These are phyloP conservation scores for Hypoxylon sp. DNA, from an alignment of 2,329 filamentous ascomycete genomes.

Conservation along the genomic window DNA sequence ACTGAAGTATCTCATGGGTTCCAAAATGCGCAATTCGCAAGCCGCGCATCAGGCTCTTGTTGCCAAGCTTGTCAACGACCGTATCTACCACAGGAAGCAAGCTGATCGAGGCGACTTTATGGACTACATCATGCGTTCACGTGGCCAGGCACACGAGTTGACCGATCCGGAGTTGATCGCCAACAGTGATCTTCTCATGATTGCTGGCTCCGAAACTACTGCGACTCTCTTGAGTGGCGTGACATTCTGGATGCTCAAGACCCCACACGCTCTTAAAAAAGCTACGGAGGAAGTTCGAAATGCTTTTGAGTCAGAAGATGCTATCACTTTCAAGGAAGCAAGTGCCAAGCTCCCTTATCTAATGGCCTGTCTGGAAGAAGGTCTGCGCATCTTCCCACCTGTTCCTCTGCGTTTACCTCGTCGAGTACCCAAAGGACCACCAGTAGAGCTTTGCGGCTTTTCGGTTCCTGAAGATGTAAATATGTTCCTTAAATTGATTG, in stretches of 20 bases:
- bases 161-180: constrained; percentile 45
- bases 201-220: constrained; percentile 46
- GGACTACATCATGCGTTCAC: constrained; percentile 44
- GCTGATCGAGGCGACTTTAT: constrained; percentile 46
- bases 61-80: constrained; percentile 36
- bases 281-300: constrained; percentile 52
- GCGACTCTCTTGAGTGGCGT: constrained; percentile 41
- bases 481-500: not conserved
- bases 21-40: constrained; percentile 43
- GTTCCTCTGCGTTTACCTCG: constrained; percentile 37
- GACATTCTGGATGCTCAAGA: constrained; percentile 44
- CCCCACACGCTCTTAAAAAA: constrained; percentile 43
- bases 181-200: constrained; percentile 46
- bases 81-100: constrained; percentile 40
- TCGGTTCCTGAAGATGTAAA: constrained; percentile 40
- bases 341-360: constrained; percentile 38
- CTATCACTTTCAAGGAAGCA: constrained; percentile 52
- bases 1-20: constrained; percentile 35
- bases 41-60: constrained; percentile 40
- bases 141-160: constrained; percentile 43
- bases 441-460: constrained; percentile 36
- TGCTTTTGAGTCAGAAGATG: constrained; percentile 56
- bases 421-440: constrained; percentile 33
- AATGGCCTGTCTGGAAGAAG: constrained; percentile 41
- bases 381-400: constrained; percentile 40